Percentiles rank a stretch among this genome's conserved stretches.
These are phyloP conservation scores for Globisporangium recalcitrans DNA, from an alignment of 352 stramenopile genomes.

Conservation along the genomic window DNA sequence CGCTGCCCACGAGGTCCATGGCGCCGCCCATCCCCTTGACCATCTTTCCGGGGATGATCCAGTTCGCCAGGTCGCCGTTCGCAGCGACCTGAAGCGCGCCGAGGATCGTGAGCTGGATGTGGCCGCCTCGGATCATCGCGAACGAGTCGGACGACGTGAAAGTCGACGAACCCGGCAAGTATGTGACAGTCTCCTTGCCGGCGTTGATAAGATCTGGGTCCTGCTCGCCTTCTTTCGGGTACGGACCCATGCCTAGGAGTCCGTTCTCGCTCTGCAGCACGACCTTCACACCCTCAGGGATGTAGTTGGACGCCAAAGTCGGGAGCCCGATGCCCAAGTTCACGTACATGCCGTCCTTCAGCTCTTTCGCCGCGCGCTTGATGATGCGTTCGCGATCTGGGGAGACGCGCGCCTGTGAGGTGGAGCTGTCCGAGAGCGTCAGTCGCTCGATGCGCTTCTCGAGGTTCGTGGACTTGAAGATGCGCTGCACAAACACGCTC, in stretches of 20 bases:
- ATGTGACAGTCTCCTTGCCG: constrained; percentile 96
- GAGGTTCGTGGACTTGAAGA: constrained; percentile 87
- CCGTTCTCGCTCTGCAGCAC: constrained; percentile 96
- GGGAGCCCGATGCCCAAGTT: constrained; percentile 96
- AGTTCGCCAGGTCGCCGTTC: constrained; percentile 95
- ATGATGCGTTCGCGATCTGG: constrained; percentile 90
- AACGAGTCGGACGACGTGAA: constrained; percentile 95
- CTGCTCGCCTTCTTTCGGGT: constrained; percentile 82
- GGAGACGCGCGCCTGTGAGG: constrained; percentile 59
- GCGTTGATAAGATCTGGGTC: constrained; percentile 97
- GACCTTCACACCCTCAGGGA: constrained; percentile 92
- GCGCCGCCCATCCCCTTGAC: constrained; percentile 97
- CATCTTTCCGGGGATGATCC: constrained; percentile 95
- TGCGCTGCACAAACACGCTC: constrained; percentile 94
- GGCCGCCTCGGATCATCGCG: constrained; percentile 94
- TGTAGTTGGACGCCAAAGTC: constrained; percentile 93
- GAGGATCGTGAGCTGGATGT: constrained; percentile 96
- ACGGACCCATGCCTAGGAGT: constrained; percentile 92
- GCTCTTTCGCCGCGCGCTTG: constrained; percentile 84
- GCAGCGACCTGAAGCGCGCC: constrained; percentile 91
- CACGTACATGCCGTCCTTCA: constrained; percentile 95
- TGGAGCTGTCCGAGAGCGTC: constrained; percentile 73
- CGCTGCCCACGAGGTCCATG: constrained; percentile 95
- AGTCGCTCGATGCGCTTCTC: constrained; percentile 95
- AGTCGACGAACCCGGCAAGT: constrained; percentile 87